Percentiles rank a stretch among this genome's conserved stretches.
Conservation (phyloP, 257 asterid genomes). For the Handroanthus guayacan region DNA sequence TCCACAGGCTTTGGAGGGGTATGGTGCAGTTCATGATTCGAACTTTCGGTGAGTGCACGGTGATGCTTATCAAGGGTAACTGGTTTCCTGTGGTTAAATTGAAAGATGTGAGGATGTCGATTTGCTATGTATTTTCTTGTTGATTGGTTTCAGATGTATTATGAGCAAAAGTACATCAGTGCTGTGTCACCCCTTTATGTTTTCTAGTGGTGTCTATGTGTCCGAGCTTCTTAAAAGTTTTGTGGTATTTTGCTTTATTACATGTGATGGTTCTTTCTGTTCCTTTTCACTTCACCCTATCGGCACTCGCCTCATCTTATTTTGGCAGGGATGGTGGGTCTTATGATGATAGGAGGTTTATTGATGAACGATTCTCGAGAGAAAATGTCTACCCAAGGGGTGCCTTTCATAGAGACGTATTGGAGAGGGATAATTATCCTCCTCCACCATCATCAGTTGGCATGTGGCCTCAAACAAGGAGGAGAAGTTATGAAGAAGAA, state of each 20-base stretch:
- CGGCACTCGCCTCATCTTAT: conserved; percentile 47
- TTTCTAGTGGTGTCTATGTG: conserved; percentile 16
- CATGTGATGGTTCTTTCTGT: conserved; percentile 33
- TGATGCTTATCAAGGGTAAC: conserved; percentile 49
- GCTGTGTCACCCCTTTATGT: not conserved
- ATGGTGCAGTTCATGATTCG: conserved; percentile 84
- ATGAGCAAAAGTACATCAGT: conserved; percentile 23
- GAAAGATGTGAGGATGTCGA: conserved; percentile 31
- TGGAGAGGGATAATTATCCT: conserved; percentile 86
- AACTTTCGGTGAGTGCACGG: conserved; percentile 81
- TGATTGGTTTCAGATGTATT: conserved; percentile 30
- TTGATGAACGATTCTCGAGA: conserved; percentile 90
- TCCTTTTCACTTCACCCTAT: conserved; percentile 42
- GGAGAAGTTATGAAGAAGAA: conserved; percentile 85
- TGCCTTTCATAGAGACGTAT: conserved; percentile 69
- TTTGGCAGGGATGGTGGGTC: conserved; percentile 87
- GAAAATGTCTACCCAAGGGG: conserved; percentile 78
- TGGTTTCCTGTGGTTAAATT: conserved; percentile 33
- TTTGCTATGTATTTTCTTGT: conserved; percentile 20
- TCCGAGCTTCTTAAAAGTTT: not conserved
- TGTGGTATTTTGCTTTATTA: conserved; percentile 3
- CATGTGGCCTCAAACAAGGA: conserved; percentile 86
- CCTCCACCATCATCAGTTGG: conserved; percentile 70
- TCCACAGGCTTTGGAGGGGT: conserved; percentile 99
- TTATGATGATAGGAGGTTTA: conserved; percentile 88